These are phyloP conservation scores for Chlorella sp. DNA, from an alignment of 139 green algal species.

Conservation along the genomic window DNA sequence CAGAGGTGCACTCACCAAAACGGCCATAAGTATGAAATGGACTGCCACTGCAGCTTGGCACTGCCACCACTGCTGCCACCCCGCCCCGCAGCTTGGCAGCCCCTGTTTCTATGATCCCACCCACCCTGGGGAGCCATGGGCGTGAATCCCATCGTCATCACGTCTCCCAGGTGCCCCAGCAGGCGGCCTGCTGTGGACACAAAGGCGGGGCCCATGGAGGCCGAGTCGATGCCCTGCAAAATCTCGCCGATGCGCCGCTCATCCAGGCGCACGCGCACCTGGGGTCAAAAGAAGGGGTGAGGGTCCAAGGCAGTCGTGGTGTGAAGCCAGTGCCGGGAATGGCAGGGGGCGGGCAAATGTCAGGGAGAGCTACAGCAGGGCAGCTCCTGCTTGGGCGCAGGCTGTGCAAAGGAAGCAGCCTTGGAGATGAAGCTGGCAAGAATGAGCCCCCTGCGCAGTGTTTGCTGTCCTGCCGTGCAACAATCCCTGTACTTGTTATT, in stretches of 20 bases:
- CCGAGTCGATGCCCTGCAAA: slow-evolving; percentile 52
- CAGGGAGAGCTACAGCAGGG: not conserved
- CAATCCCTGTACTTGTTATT: no score
- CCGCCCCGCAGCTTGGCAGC: no score
- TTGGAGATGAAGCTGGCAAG: no score
- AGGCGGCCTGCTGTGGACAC: slow-evolving; percentile 52
- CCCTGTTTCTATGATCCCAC: no score
- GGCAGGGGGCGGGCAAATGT: no score
- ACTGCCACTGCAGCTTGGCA: not conserved
- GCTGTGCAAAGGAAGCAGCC: not conserved
- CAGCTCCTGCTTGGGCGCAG: no score
- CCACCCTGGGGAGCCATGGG: slow-evolving; percentile 1
- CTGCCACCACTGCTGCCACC: no score
- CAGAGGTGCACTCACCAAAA: not conserved
- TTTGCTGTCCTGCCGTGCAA: no score
- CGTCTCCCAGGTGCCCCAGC: slow-evolving; percentile 69
- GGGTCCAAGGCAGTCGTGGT: no score
- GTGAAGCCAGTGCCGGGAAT: no score
- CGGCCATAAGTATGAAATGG: not conserved
- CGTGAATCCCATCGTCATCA: slow-evolving; percentile 64
- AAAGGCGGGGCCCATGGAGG: slow-evolving; percentile 51
- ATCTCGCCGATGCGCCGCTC: slow-evolving; percentile 70
- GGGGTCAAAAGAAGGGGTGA: slow-evolving; percentile 16
- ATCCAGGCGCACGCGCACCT: slow-evolving; percentile 63
- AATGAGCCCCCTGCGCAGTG: no score